phyloP scores from a whole-genome alignment of 2,329 filamentous ascomycete genomes.

The Xylariaceae sp. region DNA sequence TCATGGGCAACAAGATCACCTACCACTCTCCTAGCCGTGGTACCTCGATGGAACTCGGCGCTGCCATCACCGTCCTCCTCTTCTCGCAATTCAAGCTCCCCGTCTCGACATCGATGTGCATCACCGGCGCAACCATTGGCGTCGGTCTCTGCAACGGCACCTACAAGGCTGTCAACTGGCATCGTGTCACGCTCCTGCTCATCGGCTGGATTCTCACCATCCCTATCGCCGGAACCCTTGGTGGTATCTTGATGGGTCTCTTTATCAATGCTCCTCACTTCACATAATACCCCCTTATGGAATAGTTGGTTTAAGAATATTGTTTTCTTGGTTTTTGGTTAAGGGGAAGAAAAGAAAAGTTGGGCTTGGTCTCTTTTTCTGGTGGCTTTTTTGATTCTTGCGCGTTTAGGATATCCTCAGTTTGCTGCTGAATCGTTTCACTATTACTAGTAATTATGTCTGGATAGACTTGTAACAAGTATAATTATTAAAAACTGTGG shows the following conservation, averaged over 20 bases:
- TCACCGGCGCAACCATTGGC: conserved; percentile 72
- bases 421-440: no score
- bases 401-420: no score
- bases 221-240: conserved; percentile 55
- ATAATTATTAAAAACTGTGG: no score
- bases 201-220: conserved; percentile 64
- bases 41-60: conserved; percentile 75
- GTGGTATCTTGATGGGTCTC: conserved; percentile 45
- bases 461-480: no score
- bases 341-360: no score
- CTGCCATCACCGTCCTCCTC: conserved; percentile 68
- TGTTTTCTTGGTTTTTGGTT: background rate
- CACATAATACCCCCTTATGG: background rate
- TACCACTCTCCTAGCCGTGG: conserved; percentile 34
- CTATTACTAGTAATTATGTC: no score
- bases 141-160: conserved; percentile 73
- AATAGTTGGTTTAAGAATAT: no score
- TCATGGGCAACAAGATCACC: conserved; percentile 60
- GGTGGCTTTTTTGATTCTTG: no score
- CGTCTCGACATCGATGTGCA: conserved; percentile 74
- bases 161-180: conserved; percentile 67
- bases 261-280: conserved; percentile 57
- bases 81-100: conserved; percentile 72
- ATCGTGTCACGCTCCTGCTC: conserved; percentile 62
- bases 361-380: no score